phyloP scores from a whole-genome alignment of 2,329 filamentous ascomycete genomes.

The Penicillium occitanis region DNA sequence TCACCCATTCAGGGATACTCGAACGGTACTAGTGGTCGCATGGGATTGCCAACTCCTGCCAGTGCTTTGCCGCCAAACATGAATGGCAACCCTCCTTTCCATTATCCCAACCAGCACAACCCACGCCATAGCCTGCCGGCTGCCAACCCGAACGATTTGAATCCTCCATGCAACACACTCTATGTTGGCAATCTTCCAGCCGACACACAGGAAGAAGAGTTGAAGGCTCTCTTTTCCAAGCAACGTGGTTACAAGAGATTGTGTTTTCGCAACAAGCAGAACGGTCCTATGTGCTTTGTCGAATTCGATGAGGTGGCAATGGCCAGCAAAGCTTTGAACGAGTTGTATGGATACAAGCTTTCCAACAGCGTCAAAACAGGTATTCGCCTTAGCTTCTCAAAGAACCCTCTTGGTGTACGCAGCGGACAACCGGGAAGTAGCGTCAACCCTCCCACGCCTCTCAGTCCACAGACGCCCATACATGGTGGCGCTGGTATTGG shows the following conservation, averaged over 20 bases:
- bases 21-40: slow-evolving; percentile 51
- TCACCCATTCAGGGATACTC: slow-evolving; percentile 57
- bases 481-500: slow-evolving; percentile 58
- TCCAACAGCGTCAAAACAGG: slow-evolving; percentile 94
- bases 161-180: slow-evolving; percentile 94
- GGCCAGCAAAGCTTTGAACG: slow-evolving; percentile 85
- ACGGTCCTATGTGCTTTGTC: slow-evolving; percentile 98
- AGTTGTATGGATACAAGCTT: slow-evolving; percentile 81
- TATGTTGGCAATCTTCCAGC: slow-evolving; percentile 96
- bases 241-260: slow-evolving; percentile 93
- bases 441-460: slow-evolving; percentile 51
- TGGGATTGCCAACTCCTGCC: slow-evolving; percentile 52
- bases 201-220: slow-evolving; percentile 90
- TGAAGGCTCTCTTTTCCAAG: slow-evolving; percentile 90
- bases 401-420: slow-evolving; percentile 91
- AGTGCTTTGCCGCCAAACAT: slow-evolving; percentile 59
- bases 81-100: slow-evolving; percentile 54
- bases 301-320: slow-evolving; percentile 94
- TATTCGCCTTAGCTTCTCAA: slow-evolving; percentile 93
- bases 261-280: slow-evolving; percentile 90
- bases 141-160: slow-evolving; percentile 91
- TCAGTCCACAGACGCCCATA: slow-evolving; percentile 54
- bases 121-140: slow-evolving; percentile 72
- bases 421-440: slow-evolving; percentile 65
- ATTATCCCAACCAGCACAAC: slow-evolving; percentile 58